Evolutionary conservation across 495 filamentous ascomycete genomes (phyloP).

Genomic region (Trichoderma parareesei): DNA sequence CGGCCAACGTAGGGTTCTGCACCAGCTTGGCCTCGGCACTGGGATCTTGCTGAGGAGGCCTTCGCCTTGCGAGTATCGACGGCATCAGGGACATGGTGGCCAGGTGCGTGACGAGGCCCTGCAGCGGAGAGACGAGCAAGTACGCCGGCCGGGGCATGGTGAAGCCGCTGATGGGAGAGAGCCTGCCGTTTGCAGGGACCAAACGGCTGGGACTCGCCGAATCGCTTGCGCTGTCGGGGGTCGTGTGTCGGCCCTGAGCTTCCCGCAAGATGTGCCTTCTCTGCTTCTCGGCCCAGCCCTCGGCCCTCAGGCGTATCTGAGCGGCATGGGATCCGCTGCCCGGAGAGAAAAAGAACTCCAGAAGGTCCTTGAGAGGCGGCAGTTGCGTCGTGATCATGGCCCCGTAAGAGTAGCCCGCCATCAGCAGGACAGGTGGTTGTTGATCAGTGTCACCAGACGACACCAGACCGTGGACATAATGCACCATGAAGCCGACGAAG

Average conservation of each 20-base stretch:
- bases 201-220: neutral
- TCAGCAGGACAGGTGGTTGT: conserved; percentile 36
- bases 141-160: conserved; percentile 45
- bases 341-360: conserved; percentile 48
- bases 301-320: conserved; percentile 60
- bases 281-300: conserved; percentile 49
- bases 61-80: conserved; percentile 2
- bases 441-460: conserved; percentile 12
- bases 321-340: conserved; percentile 44
- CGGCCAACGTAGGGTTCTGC: conserved; percentile 52
- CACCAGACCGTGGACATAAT: conserved; percentile 53
- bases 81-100: conserved; percentile 43
- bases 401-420: conserved; percentile 90
- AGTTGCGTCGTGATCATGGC: conserved; percentile 69
- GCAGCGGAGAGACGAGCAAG: conserved; percentile 72
- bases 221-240: neutral
- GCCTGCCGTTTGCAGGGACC: conserved; percentile 4
- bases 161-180: conserved; percentile 20
- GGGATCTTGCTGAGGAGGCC: neutral
- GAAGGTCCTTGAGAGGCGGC: conserved; percentile 50
- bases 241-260: neutral
- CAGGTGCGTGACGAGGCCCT: conserved; percentile 53
- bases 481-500: conserved; percentile 65
- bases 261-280: conserved; percentile 26
- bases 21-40: conserved; percentile 46